Conservation (phyloP, 2,329 filamentous ascomycete genomes). For the Colletotrichum tropicicola region DNA sequence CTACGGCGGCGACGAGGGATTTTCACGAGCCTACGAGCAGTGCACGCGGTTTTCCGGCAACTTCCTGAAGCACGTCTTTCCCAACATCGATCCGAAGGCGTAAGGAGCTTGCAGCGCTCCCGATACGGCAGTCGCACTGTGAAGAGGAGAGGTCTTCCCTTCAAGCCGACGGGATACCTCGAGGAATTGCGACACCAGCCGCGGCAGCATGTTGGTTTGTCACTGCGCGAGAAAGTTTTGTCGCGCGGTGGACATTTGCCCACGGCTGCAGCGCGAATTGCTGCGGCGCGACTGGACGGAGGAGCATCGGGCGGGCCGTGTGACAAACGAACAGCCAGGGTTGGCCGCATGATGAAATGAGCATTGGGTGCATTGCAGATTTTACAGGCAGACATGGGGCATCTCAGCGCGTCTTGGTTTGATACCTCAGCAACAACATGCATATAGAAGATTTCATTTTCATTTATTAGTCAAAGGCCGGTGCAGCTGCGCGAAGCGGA, state of each 20-base stretch:
- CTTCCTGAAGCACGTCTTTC: conserved; percentile 72
- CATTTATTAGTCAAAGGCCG: background rate
- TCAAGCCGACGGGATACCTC: background rate
- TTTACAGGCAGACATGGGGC: conserved; percentile 3
- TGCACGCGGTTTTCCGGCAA: conserved; percentile 79
- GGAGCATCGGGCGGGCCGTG: background rate
- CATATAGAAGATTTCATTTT: background rate
- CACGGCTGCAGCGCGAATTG: conserved; percentile 2
- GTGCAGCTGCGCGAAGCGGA: too few species aligned
- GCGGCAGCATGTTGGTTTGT: background rate
- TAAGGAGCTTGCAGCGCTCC: background rate
- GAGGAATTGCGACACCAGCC: background rate
- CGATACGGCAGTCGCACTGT: background rate
- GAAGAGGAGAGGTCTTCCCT: background rate
- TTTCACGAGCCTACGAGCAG: conserved; percentile 88
- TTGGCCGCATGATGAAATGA: conserved; percentile 9
- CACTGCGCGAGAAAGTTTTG: background rate
- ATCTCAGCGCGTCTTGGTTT: conserved; percentile 21
- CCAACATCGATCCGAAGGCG: conserved; percentile 38
- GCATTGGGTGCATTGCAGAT: background rate
- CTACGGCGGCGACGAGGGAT: conserved; percentile 86
- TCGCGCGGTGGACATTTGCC: background rate
- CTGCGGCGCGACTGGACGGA: background rate
- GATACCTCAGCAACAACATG: conserved; percentile 1
- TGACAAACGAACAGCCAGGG: background rate